Base-by-base conservation (phyloP, 1,284 basidiomycete genomes). In the Apiotrichum siamense region DNA sequence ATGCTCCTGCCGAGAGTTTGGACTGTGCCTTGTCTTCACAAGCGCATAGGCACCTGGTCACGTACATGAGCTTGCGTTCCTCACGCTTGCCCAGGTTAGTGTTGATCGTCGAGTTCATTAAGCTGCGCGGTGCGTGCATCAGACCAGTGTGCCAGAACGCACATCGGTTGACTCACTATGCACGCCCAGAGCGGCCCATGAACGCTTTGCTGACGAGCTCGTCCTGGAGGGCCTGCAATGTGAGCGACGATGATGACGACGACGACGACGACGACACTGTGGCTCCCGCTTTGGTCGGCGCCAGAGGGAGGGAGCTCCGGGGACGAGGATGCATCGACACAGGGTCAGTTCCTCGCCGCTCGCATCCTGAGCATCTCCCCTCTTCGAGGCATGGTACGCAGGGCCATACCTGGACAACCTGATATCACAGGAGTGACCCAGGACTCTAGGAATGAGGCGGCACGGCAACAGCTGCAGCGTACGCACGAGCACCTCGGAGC, bases 41-140 rank as follows among this genome's bases (percentile, higher is more conserved):
- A 35, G 27, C 12, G 17, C 10, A 17, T 11, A n/a, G 29, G 29
- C 29, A 31, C 29, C 15, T 12, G 1, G 23, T 13, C 3, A 57
- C 70, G 55, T 43, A 74, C 73, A 72, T 43, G 5, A 75, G 61
- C 42, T 61, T 67, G 11, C 72, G 52, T 33, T 73, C 70, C 51
- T 73, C 72, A 12, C 58, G 47, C 47, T 69, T 66, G 20, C 72
- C 70, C 12, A 75, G 52, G 20, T 55, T 49, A 3, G 72, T 75
- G 53, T 75, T 75, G 56, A 75, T 68, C 9, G 73, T 73, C 20
- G 72, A 66, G 54, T 75, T 73, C 57, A 75, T 59, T 33, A 75
- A 58, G 47, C 71, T 74, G 43, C 17, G n/a, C 13, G 24, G 4
- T 35, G n/a, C 10, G 33, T 15, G 33, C 33, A 15, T 35, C 23